Conservation (phyloP, 2,329 filamentous ascomycete genomes). For the Zymoseptoria pseudotritici region DNA sequence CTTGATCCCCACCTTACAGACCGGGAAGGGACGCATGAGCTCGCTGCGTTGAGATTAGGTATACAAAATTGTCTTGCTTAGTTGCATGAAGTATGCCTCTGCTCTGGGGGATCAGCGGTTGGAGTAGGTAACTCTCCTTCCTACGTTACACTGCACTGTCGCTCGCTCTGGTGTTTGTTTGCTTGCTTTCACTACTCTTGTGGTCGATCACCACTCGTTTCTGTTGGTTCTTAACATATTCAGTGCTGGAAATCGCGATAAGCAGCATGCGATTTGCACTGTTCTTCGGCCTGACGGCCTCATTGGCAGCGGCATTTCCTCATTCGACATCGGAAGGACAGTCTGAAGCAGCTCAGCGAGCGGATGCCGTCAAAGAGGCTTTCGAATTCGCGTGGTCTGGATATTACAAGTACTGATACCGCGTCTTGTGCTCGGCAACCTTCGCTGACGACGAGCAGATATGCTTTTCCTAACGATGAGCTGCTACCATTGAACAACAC, state of each 20-base stretch:
- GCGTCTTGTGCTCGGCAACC: neutral
- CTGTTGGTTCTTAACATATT: neutral
- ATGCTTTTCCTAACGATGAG: conserved; percentile 37
- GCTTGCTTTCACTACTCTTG: neutral
- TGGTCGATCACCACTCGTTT: neutral
- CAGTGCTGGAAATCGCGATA: neutral
- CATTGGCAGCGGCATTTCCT: neutral
- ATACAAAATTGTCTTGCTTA: neutral
- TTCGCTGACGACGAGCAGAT: conserved; percentile 38
- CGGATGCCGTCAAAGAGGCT: conserved; percentile 57
- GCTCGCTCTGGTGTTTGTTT: neutral
- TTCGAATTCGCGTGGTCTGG: conserved; percentile 66
- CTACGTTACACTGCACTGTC: neutral
- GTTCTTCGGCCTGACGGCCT: neutral
- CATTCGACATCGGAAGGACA: neutral
- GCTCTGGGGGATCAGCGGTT: neutral
- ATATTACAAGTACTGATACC: conserved; percentile 19
- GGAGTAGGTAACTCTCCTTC: neutral
- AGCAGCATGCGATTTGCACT: neutral
- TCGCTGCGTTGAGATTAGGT: neutral
- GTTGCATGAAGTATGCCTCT: neutral
- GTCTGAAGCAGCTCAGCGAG: conserved; percentile 22
- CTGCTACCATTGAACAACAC: conserved; percentile 60
- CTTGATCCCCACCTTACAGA: neutral
- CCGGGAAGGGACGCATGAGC: too few species aligned